These are phyloP conservation scores for Scheffersomyces stambukii DNA, from an alignment of 1,139 yeast species.

Conservation along the genomic window DNA sequence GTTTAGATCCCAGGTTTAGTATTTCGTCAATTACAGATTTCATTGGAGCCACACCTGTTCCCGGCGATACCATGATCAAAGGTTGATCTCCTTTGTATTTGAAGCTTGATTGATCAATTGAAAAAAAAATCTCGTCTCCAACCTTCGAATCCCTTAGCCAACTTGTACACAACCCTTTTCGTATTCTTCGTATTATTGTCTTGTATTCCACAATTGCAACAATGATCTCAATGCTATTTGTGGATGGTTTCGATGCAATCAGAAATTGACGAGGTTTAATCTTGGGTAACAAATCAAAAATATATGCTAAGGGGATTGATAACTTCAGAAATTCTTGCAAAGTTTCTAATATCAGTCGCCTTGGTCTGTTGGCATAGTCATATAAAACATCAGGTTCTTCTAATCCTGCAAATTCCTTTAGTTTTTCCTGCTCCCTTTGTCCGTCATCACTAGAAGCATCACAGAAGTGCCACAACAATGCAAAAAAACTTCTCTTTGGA, in stretches of 20 bases:
- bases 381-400: constrained; percentile 77
- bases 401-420: constrained; percentile 69
- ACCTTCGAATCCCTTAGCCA: constrained; percentile 55
- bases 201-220: constrained; percentile 84
- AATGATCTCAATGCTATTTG: constrained; percentile 52
- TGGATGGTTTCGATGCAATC: constrained; percentile 59
- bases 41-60: constrained; percentile 93
- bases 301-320: constrained; percentile 65
- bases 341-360: constrained; percentile 82
- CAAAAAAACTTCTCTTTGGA: constrained; percentile 81
- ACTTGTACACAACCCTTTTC: constrained; percentile 81
- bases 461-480: constrained; percentile 68
- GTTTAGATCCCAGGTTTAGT: constrained; percentile 9
- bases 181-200: constrained; percentile 69
- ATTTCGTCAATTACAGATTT: constrained; percentile 52
- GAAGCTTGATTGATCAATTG: constrained; percentile 50
- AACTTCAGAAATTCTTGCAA: constrained; percentile 74
- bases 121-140: constrained; percentile 52
- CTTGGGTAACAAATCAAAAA: constrained; percentile 73
- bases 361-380: constrained; percentile 86
- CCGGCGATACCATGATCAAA: constrained; percentile 75
- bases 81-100: constrained; percentile 44
- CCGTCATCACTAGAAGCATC: constrained; percentile 43
- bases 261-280: constrained; percentile 81
- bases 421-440: constrained; percentile 64